Evolutionary conservation across 2,329 filamentous ascomycete genomes (phyloP).

Genomic region (Xylaria arbuscula): DNA sequence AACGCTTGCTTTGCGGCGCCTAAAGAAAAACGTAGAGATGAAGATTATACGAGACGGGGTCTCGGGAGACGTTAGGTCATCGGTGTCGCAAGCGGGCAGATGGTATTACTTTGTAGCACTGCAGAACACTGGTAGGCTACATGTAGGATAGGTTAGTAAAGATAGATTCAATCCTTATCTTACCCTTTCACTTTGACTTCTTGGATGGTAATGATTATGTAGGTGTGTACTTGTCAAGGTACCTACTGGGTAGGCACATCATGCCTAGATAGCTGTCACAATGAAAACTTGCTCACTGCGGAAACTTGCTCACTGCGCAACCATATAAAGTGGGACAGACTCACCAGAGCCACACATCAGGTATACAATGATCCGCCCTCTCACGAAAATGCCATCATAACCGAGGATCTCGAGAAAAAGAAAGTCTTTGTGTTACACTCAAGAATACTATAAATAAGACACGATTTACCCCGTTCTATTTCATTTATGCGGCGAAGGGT

Average conservation of each 20-base stretch:
- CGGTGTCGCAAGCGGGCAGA: neutral
- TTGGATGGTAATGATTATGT: neutral
- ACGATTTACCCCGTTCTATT: neutral
- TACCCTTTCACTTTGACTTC: neutral
- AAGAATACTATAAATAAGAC: conserved; percentile 5
- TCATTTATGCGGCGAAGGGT: neutral
- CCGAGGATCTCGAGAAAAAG: neutral
- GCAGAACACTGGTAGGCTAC: neutral
- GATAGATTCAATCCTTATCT: no score
- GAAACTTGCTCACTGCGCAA: conserved; percentile 34
- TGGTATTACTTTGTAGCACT: neutral
- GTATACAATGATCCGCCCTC: neutral
- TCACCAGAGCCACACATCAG: neutral
- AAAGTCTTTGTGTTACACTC: neutral
- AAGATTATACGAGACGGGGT: neutral
- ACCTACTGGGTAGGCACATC: neutral
- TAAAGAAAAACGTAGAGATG: neutral
- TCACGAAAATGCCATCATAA: conserved; percentile 16
- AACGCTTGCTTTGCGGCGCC: neutral
- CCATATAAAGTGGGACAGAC: conserved; percentile 25
- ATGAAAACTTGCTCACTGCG: conserved; percentile 31
- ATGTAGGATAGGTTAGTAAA: no score
- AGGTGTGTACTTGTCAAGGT: neutral
- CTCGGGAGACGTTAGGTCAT: conserved; percentile 2
- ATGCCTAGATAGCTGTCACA: neutral